Percentiles rank a stretch among this genome's conserved stretches.
Evolutionary conservation across 805 yeast genomes (phyloP).

Genomic region (Starmerella geochares): DNA sequence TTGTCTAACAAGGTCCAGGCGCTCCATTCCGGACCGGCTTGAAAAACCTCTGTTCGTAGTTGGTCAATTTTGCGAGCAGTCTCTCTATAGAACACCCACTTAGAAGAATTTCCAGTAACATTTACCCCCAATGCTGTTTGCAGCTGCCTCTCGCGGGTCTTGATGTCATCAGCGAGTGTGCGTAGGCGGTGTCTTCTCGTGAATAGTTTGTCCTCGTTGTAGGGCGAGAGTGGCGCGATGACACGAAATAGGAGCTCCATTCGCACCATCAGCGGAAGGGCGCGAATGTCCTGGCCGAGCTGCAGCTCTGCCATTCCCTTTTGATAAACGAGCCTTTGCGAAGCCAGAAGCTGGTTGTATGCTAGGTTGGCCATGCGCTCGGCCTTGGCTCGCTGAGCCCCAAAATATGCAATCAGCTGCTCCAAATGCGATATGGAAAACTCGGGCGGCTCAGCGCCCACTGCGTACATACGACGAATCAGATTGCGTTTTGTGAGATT

Average conservation of each 20-base stretch:
- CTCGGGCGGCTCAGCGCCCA: conserved; percentile 32
- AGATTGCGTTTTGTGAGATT: conserved; percentile 49
- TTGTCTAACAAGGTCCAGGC: conserved; percentile 22
- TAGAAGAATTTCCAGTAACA: background rate
- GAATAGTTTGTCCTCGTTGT: conserved; percentile 8
- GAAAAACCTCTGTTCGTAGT: background rate
- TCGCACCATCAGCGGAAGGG: conserved; percentile 11
- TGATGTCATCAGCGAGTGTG: conserved; percentile 1
- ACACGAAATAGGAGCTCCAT: conserved; percentile 16
- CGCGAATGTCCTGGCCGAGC: conserved; percentile 2
- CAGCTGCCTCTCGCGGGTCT: background rate
- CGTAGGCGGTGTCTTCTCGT: conserved; percentile 12
- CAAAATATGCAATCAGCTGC: conserved; percentile 1
- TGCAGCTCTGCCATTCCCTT: conserved; percentile 6
- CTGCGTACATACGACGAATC: conserved; percentile 33
- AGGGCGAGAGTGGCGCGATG: conserved; percentile 20
- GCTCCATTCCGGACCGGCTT: conserved; percentile 20
- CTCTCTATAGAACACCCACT: conserved; percentile 11
- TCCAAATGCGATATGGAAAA: conserved; percentile 4
- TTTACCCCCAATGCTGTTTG: conserved; percentile 10
- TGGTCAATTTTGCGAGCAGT: conserved; percentile 7
- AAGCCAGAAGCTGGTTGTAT: conserved; percentile 1
- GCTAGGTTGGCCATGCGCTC: background rate
- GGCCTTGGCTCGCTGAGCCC: conserved; percentile 8
- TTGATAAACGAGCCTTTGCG: background rate